phyloP scores from a whole-genome alignment of 495 filamentous ascomycete genomes.

The Penicillium canariense region DNA sequence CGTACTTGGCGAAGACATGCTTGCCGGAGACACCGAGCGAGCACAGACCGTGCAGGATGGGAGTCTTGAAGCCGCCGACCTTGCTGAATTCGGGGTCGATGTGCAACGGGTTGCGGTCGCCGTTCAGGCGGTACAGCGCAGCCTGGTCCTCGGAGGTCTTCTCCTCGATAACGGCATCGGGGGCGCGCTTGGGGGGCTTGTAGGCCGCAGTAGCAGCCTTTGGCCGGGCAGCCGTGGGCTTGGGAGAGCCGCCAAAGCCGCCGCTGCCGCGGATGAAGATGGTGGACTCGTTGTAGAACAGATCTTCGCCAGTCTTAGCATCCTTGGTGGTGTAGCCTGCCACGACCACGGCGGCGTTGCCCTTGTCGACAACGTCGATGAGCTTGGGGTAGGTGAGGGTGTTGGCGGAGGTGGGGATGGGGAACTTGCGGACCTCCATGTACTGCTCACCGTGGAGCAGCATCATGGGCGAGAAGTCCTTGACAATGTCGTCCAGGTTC shows the following conservation, averaged over 20 bases:
- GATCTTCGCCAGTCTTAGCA: slow-evolving; percentile 70
- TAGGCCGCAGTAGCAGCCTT: slow-evolving; percentile 77
- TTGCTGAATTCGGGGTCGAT: slow-evolving; percentile 93
- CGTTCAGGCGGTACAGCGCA: slow-evolving; percentile 88
- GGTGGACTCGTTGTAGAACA: slow-evolving; percentile 96
- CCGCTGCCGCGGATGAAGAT: slow-evolving; percentile 91
- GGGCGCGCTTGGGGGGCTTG: slow-evolving; percentile 69
- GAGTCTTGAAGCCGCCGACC: slow-evolving; percentile 91
- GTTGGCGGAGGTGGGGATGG: slow-evolving; percentile 83
- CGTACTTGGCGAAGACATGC: slow-evolving; percentile 81
- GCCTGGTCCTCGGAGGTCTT: slow-evolving; percentile 93
- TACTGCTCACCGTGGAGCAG: slow-evolving; percentile 98
- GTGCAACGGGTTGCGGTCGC: slow-evolving; percentile 92
- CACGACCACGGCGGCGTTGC: slow-evolving; percentile 82
- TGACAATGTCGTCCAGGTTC: slow-evolving; percentile 77
- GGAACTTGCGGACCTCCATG: slow-evolving; percentile 91
- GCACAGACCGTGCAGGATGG: slow-evolving; percentile 94
- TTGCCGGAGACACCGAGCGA: slow-evolving; percentile 91
- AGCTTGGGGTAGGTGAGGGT: slow-evolving; percentile 82
- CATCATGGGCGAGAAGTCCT: slow-evolving; percentile 98
- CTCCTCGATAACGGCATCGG: slow-evolving; percentile 83
- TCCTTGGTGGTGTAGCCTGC: slow-evolving; percentile 80
- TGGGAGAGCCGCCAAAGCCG: slow-evolving; percentile 85
- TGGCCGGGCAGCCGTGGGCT: slow-evolving; percentile 62
- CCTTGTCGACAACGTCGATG: slow-evolving; percentile 94